Percentiles rank a stretch among this genome's conserved stretches.
phyloP scores from a whole-genome alignment of 352 stramenopile genomes.

The Phytophthora agathidicida region DNA sequence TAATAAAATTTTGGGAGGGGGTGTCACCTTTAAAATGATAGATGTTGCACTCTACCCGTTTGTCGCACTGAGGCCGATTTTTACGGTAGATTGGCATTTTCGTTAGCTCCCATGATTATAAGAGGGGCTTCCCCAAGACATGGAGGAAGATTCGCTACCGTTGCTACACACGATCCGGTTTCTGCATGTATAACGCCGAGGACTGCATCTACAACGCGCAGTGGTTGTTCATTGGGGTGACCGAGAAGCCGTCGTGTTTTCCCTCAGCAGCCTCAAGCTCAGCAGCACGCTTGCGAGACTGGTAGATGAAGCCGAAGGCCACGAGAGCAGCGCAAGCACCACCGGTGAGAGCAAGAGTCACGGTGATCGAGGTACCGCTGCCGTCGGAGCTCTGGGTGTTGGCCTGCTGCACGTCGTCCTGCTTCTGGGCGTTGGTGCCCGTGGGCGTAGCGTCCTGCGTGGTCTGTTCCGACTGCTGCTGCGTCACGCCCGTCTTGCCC shows the following conservation, averaged over 20 bases:
- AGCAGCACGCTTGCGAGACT: conserved; percentile 62
- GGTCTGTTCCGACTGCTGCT: conserved; percentile 14
- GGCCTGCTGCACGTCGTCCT: conserved; percentile 30
- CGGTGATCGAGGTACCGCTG: conserved; percentile 12
- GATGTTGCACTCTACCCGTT: too few species aligned
- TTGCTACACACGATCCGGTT: too few species aligned
- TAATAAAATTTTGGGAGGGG: too few species aligned
- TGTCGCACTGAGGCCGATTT: too few species aligned
- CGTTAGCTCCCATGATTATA: too few species aligned
- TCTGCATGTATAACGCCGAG: not conserved
- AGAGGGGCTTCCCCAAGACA: too few species aligned
- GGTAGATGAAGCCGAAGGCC: conserved; percentile 76
- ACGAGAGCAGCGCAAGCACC: conserved; percentile 45
- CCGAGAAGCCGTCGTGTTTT: conserved; percentile 48
- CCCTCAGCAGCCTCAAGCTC: conserved; percentile 50
- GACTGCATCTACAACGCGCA: conserved; percentile 47
- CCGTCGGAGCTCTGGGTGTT: conserved; percentile 47
- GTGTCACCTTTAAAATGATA: too few species aligned
- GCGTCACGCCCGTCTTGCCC: conserved; percentile 7
- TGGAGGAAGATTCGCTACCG: not conserved
- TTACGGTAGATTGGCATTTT: too few species aligned
- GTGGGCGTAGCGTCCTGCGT: conserved; percentile 10
- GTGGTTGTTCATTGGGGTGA: conserved; percentile 49
- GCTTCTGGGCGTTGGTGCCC: conserved; percentile 20
- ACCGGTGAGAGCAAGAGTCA: conserved; percentile 28